phyloP scores from a whole-genome alignment of 148 eudicot genomes.

The Fallopia convolvulus region DNA sequence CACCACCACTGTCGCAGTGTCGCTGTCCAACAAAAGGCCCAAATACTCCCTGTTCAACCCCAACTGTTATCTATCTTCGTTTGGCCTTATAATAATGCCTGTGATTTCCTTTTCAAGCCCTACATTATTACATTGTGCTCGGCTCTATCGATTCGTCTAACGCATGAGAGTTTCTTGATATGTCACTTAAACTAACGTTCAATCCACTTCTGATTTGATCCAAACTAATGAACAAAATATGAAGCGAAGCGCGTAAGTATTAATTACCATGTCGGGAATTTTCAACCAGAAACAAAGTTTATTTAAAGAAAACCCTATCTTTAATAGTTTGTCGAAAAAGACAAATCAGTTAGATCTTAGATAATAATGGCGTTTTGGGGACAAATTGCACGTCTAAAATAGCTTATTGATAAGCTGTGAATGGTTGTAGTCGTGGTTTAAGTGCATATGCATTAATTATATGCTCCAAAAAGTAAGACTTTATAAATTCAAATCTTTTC shows the following conservation, averaged over 20 bases:
- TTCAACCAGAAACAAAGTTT: neutral
- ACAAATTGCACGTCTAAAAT: constrained; percentile 5
- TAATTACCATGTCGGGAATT: neutral
- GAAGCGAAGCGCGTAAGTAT: neutral
- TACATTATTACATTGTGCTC: neutral
- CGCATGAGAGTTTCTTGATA: neutral
- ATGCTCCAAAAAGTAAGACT: neutral
- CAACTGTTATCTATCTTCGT: neutral
- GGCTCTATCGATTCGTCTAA: neutral
- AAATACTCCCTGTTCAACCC: neutral
- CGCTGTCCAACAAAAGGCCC: neutral
- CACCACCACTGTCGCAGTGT: neutral
- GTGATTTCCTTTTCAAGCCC: neutral
- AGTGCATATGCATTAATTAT: neutral
- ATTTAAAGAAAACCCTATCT: neutral
- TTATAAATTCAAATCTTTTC: neutral
- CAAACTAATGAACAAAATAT: neutral
- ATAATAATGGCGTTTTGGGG: neutral
- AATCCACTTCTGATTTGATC: neutral
- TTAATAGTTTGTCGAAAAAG: neutral
- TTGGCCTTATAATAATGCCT: neutral
- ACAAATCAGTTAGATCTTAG: neutral
- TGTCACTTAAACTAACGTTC: neutral
- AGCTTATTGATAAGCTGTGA: neutral
- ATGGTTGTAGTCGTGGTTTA: neutral